Percentiles rank a stretch among this genome's conserved stretches.
Evolutionary conservation across 2,329 filamentous ascomycete species (phyloP).

Genomic region (Trichoderma cornu-damae): DNA sequence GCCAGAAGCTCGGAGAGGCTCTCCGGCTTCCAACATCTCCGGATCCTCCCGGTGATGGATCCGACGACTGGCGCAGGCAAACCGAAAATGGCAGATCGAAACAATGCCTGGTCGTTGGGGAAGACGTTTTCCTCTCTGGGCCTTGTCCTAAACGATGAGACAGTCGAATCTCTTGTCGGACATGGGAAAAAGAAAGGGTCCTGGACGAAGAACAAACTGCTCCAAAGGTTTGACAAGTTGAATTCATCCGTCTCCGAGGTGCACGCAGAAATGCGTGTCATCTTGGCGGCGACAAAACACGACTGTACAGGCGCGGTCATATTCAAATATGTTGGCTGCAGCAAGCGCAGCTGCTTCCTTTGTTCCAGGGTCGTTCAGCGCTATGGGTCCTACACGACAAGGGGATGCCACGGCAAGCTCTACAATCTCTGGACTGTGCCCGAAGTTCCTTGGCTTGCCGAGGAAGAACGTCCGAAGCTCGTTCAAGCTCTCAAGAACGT

Average conservation of each 20-base stretch:
- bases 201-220: not conserved
- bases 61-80: not conserved
- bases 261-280: not conserved
- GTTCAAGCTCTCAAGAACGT: not conserved
- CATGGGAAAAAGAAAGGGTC: not conserved
- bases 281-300: constrained; percentile 2
- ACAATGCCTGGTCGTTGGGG: not conserved
- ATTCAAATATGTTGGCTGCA: constrained; percentile 9
- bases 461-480: not conserved
- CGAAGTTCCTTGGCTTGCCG: not conserved
- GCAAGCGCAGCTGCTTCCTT: constrained; percentile 11
- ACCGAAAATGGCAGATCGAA: not conserved
- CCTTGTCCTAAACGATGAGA: not conserved
- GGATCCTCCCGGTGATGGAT: not conserved
- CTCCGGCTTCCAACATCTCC: not conserved
- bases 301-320: not conserved
- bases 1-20: not conserved
- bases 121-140: not conserved
- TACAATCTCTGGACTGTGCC: constrained; percentile 4
- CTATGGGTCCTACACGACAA: not conserved
- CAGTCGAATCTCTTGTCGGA: not conserved
- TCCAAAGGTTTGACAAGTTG: not conserved
- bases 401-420: constrained; percentile 6
- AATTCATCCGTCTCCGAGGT: not conserved
- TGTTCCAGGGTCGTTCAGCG: not conserved